Conservation (phyloP, 768 basidiomycete species). For the Boletus tomentosulus region DNA sequence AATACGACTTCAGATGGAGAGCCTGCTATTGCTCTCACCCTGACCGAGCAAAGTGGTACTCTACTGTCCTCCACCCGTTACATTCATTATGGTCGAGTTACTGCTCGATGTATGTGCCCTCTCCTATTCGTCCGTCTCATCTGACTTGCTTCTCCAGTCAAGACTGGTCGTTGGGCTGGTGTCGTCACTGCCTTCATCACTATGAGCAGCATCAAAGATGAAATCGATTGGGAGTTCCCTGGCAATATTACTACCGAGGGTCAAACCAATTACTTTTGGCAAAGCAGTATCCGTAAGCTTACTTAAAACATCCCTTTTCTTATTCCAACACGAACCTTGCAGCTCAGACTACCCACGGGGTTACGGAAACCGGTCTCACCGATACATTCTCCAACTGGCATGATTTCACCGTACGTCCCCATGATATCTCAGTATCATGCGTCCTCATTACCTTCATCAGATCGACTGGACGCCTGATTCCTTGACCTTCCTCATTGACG, state of each 20-base stretch:
- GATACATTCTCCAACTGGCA: conserved; percentile 73
- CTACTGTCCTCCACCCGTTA: conserved; percentile 77
- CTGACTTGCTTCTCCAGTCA: conserved; percentile 43
- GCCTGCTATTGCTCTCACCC: conserved; percentile 62
- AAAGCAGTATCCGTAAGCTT: conserved; percentile 59
- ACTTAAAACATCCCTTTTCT: not conserved
- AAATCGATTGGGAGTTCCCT: conserved; percentile 87
- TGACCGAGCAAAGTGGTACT: conserved; percentile 72
- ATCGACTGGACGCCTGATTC: conserved; percentile 76
- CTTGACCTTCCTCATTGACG: conserved; percentile 67
- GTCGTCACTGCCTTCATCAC: conserved; percentile 84
- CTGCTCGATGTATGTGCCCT: conserved; percentile 46
- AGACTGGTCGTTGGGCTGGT: conserved; percentile 75
- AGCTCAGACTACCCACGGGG: conserved; percentile 50
- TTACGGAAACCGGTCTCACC: conserved; percentile 41
- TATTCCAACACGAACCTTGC: conserved; percentile 1
- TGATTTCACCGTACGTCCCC: conserved; percentile 60
- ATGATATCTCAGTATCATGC: not conserved
- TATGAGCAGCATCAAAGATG: conserved; percentile 81
- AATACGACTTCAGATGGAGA: conserved; percentile 54
- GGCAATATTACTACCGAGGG: conserved; percentile 56
- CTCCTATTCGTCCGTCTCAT: not conserved
- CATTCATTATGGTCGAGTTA: conserved; percentile 76
- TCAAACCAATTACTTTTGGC: conserved; percentile 83
- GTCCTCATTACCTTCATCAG: conserved; percentile 32